phyloP scores from a whole-genome alignment of 306 rosid species.

The Vicia faba region DNA sequence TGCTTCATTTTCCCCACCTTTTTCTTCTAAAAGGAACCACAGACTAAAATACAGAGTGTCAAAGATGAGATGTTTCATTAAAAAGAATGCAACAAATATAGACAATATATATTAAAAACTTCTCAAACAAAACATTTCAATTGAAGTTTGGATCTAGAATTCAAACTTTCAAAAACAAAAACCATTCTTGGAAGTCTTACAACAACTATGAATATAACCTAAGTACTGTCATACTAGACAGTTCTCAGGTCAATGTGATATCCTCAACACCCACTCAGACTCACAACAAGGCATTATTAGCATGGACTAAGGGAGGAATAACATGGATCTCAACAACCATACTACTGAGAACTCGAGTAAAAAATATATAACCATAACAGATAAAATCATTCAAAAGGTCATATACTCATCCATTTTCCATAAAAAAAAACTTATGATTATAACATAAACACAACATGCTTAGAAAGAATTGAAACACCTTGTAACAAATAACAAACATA shows the following conservation, averaged over 20 bases:
- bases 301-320: neutral
- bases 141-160: constrained; percentile 2
- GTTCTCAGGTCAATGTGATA: neutral
- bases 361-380: neutral
- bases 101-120: too few relatives aligned
- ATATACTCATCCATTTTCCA: neutral
- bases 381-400: neutral
- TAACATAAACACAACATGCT: neutral
- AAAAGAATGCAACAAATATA: too few relatives aligned
- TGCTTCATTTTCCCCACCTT: too few relatives aligned
- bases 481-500: neutral
- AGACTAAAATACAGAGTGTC: too few relatives aligned
- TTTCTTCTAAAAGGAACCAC: too few relatives aligned
- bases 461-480: neutral
- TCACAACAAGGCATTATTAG: neutral
- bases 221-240: neutral
- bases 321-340: neutral
- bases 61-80: too few relatives aligned
- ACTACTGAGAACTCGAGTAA: neutral
- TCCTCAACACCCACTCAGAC: neutral
- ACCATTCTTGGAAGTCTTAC: neutral
- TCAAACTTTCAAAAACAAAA: neutral
- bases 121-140: constrained; percentile 3
- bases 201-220: neutral
- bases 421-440: neutral